These are phyloP conservation scores for Elongisporangium senticosum DNA, from an alignment of 352 stramenopile species.

Conservation along the genomic window DNA sequence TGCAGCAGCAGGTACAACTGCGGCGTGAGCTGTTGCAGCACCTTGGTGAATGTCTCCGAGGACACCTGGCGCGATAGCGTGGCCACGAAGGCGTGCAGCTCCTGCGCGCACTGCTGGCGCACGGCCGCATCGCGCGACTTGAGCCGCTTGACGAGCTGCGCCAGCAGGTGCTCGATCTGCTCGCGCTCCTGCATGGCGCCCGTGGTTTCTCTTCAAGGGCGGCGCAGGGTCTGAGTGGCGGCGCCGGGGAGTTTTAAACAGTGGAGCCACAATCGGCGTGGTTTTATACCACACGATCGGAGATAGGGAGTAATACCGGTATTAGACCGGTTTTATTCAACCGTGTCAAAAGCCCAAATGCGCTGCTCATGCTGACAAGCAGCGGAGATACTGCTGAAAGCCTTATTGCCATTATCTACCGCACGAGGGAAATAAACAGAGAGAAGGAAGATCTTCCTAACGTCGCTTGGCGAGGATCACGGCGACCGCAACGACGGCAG, in stretches of 20 bases:
- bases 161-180: conserved; percentile 53
- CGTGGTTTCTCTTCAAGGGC: conserved; percentile 2
- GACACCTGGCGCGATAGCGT: conserved; percentile 67
- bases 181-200: conserved; percentile 36
- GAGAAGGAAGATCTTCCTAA: background rate
- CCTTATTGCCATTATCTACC: background rate
- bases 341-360: too few species aligned
- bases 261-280: background rate
- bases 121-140: conserved; percentile 28
- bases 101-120: conserved; percentile 37
- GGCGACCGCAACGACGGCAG: conserved; percentile 9
- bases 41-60: conserved; percentile 75
- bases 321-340: too few species aligned
- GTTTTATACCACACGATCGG: background rate
- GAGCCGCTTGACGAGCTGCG: conserved; percentile 58
- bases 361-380: too few species aligned
- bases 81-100: conserved; percentile 60
- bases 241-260: background rate
- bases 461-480: conserved; percentile 21
- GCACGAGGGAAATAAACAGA: background rate
- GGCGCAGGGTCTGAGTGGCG: background rate
- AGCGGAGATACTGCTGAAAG: background rate
- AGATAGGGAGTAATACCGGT: too few species aligned
- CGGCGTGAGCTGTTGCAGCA: conserved; percentile 64
- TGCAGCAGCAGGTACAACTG: conserved; percentile 73